phyloP scores from a whole-genome alignment of 495 filamentous ascomycete species.

The Sphaerosporella brunnea region DNA sequence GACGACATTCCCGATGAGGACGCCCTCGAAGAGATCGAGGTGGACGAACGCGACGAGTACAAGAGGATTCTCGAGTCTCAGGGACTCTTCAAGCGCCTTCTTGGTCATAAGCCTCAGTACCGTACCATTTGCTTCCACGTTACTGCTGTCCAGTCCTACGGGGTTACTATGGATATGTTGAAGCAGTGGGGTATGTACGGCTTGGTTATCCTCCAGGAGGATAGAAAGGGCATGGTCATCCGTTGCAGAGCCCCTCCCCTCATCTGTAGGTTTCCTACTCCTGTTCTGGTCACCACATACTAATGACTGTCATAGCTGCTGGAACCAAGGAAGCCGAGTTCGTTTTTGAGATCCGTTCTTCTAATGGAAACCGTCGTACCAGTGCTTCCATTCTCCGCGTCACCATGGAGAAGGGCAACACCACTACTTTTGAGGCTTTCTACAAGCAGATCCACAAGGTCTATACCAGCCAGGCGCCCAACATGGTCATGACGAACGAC shows the following conservation, averaged over 20 bases:
- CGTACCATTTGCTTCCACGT: constrained; percentile 55
- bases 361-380: constrained; percentile 72
- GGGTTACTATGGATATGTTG: constrained; percentile 54
- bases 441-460: too few relatives aligned
- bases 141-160: constrained; percentile 47
- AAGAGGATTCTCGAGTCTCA: constrained; percentile 32
- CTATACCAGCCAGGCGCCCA: too few relatives aligned
- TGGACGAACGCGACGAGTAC: constrained; percentile 15
- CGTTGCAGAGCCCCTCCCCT: constrained; percentile 37
- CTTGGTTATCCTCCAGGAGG: constrained; percentile 53
- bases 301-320: neutral
- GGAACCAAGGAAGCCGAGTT: constrained; percentile 24
- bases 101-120: constrained; percentile 71
- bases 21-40: neutral
- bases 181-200: constrained; percentile 66
- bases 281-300: neutral
- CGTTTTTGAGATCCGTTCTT: constrained; percentile 63
- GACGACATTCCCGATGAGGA: neutral
- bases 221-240: constrained; percentile 54
- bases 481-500: too few relatives aligned
- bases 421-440: too few relatives aligned
- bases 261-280: neutral
- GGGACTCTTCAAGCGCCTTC: constrained; percentile 73
- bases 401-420: too few relatives aligned
- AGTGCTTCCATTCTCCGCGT: too few relatives aligned